These are phyloP conservation scores for Phytopythium vexans DNA, from an alignment of 352 stramenopile genomes.

Conservation along the genomic window DNA sequence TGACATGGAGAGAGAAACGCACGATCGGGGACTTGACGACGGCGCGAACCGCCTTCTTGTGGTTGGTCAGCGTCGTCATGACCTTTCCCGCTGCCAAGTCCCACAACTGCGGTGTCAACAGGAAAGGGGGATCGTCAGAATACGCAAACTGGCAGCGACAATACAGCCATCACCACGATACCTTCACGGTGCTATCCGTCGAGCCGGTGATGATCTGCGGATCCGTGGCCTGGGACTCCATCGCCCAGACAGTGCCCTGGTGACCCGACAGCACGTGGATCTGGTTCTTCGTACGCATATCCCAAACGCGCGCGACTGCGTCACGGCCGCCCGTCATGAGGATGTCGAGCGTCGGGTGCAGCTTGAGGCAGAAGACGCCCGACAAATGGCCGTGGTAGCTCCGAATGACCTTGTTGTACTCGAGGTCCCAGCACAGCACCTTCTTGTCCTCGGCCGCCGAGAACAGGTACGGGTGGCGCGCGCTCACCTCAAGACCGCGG, in stretches of 20 bases:
- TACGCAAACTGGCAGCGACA: not conserved
- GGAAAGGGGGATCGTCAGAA: not conserved
- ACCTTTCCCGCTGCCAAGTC: slow-evolving; percentile 97
- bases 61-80: slow-evolving; percentile 99
- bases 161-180: slow-evolving; percentile 11
- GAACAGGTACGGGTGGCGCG: slow-evolving; percentile 98
- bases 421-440: slow-evolving; percentile 98
- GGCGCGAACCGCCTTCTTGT: slow-evolving; percentile 97
- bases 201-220: slow-evolving; percentile 93
- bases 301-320: slow-evolving; percentile 93
- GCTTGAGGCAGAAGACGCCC: slow-evolving; percentile 95
- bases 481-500: slow-evolving; percentile 94
- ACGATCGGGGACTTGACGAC: slow-evolving; percentile 87
- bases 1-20: slow-evolving; percentile 7
- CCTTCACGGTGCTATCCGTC: slow-evolving; percentile 95
- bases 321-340: slow-evolving; percentile 96
- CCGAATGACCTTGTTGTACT: slow-evolving; percentile 99
- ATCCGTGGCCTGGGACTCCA: slow-evolving; percentile 96
- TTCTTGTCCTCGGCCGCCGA: slow-evolving; percentile 99
- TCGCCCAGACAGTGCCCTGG: slow-evolving; percentile 93
- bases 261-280: slow-evolving; percentile 97
- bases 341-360: slow-evolving; percentile 98
- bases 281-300: slow-evolving; percentile 99
- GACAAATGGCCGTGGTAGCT: slow-evolving; percentile 99
- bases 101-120: slow-evolving; percentile 80